Percentiles rank a stretch among this genome's conserved stretches.
These are phyloP conservation scores for Inosperma sp. DNA, from an alignment of 768 basidiomycete species.

Conservation along the genomic window DNA sequence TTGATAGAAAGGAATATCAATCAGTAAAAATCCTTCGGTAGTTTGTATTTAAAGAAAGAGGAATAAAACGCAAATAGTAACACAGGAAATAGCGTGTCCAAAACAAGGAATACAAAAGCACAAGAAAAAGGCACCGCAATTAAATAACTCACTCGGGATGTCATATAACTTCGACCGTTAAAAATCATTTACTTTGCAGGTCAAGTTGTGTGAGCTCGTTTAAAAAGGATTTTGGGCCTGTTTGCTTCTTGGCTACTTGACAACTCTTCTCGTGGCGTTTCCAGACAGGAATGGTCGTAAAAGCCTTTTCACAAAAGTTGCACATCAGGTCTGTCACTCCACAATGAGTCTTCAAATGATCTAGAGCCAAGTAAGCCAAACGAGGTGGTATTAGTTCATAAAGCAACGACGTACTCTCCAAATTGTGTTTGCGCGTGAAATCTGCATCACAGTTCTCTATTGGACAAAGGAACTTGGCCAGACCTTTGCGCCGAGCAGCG, in stretches of 20 bases:
- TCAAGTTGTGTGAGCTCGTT: neutral
- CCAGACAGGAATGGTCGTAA: neutral
- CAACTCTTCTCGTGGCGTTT: neutral
- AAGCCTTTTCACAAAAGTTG: neutral
- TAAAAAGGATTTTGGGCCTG: neutral
- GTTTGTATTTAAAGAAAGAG: too few species aligned
- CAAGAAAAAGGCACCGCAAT: too few species aligned
- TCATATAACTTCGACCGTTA: neutral
- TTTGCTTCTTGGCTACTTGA: neutral
- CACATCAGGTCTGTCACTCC: neutral
- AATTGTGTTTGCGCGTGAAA: neutral
- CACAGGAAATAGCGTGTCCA: too few species aligned
- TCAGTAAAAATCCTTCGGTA: too few species aligned
- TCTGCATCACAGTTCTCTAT: neutral
- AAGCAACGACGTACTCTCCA: neutral
- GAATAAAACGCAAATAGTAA: too few species aligned
- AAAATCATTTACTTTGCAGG: slow-evolving; percentile 3
- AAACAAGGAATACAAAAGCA: too few species aligned
- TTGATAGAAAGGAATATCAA: too few species aligned
- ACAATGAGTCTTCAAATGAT: slow-evolving; percentile 30
- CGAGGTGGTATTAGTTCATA: neutral
- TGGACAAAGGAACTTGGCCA: slow-evolving; percentile 17
- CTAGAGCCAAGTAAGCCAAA: slow-evolving; percentile 21
- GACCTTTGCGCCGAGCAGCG: neutral
- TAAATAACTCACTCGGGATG: neutral